Evolutionary conservation across 2,329 filamentous ascomycete species (phyloP).

Genomic region (Arthrobotrys sphaeroides): DNA sequence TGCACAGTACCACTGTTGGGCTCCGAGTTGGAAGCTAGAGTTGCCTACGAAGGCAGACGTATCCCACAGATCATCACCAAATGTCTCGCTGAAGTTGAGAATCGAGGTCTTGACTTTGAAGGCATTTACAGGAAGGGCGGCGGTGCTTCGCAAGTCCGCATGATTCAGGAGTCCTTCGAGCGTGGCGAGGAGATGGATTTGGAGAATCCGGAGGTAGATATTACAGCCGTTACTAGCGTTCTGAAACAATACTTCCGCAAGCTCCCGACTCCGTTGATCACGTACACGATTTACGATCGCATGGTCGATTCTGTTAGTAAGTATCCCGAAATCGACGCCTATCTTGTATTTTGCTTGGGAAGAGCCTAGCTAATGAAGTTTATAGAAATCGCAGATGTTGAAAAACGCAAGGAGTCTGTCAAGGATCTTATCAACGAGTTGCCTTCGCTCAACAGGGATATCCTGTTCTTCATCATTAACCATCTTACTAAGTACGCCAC

Average conservation of each 20-base stretch:
- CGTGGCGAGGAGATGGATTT: slow-evolving; percentile 87
- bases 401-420: slow-evolving; percentile 76
- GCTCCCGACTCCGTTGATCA: slow-evolving; percentile 86
- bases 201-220: slow-evolving; percentile 90
- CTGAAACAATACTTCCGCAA: slow-evolving; percentile 98
- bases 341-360: background rate
- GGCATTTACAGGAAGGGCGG: slow-evolving; percentile 98
- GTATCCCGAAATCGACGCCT: slow-evolving; percentile 58
- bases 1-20: slow-evolving; percentile 74
- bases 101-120: slow-evolving; percentile 95
- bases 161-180: slow-evolving; percentile 91
- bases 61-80: slow-evolving; percentile 90
- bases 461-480: slow-evolving; percentile 91
- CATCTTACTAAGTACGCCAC: slow-evolving; percentile 86
- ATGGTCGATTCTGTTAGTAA: slow-evolving; percentile 82
- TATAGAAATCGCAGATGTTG: slow-evolving; percentile 67
- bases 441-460: slow-evolving; percentile 84
- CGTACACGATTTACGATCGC: slow-evolving; percentile 89
- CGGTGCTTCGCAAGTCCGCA: slow-evolving; percentile 87
- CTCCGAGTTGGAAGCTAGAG: slow-evolving; percentile 83
- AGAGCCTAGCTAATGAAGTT: slow-evolving; percentile 63
- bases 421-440: slow-evolving; percentile 78
- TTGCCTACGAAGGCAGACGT: slow-evolving; percentile 86
- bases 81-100: slow-evolving; percentile 95
- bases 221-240: slow-evolving; percentile 93